A percentile compares a stretch with the other conserved stretches of the same genome.
Evolutionary conservation across 306 rosid species (phyloP).

Genomic region (Cotoneaster glaucophyllus): DNA sequence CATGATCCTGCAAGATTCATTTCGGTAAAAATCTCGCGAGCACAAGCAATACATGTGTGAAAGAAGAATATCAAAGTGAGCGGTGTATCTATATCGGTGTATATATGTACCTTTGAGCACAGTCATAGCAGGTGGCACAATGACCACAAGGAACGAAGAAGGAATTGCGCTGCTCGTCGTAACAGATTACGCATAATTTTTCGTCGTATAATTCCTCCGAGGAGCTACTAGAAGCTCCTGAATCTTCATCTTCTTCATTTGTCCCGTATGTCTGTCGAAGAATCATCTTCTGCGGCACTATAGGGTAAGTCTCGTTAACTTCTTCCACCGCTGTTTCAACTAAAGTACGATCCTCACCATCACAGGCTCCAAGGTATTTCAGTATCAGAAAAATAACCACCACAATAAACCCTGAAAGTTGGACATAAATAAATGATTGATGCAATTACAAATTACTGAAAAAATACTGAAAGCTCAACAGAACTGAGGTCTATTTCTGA

Average conservation of each 20-base stretch:
- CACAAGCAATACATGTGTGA: neutral
- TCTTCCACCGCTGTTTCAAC: conserved; percentile 6
- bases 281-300: conserved; percentile 29
- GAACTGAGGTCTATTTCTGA: neutral
- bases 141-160: conserved; percentile 82
- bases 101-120: conserved; percentile 56
- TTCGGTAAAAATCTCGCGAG: neutral
- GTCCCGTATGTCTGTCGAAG: conserved; percentile 35
- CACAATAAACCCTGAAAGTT: conserved; percentile 35
- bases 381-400: conserved; percentile 27
- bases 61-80: neutral
- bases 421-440: neutral
- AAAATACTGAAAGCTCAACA: neutral
- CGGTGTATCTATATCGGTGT: neutral
- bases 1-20: conserved; percentile 46
- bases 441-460: neutral
- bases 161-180: conserved; percentile 62
- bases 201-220: conserved; percentile 69
- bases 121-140: conserved; percentile 66
- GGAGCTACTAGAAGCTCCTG: conserved; percentile 40
- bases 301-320: conserved; percentile 43
- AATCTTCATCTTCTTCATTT: conserved; percentile 40
- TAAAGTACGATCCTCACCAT: conserved; percentile 1
- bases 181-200: conserved; percentile 57
- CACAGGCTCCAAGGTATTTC: conserved; percentile 47